These are phyloP conservation scores for Phytophthora brassicae DNA, from an alignment of 352 stramenopile species.

Conservation along the genomic window DNA sequence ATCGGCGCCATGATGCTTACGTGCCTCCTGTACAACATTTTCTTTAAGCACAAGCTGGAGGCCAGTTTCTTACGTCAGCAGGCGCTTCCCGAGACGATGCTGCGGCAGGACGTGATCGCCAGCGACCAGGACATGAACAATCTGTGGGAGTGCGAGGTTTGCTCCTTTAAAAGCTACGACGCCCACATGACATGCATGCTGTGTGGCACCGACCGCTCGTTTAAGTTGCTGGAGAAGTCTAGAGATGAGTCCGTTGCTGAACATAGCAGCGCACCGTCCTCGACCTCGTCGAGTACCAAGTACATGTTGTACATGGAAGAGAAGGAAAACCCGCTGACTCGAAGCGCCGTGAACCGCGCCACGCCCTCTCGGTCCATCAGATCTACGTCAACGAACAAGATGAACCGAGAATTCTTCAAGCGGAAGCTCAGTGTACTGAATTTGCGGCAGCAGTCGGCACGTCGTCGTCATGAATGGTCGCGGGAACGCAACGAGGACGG, in stretches of 20 bases:
- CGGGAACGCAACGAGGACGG: slow-evolving; percentile 74
- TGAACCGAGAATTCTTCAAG: slow-evolving; percentile 71
- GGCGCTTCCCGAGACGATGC: slow-evolving; percentile 78
- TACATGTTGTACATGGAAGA: slow-evolving; percentile 75
- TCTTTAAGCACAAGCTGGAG: slow-evolving; percentile 87
- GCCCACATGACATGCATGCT: slow-evolving; percentile 87
- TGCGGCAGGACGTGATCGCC: slow-evolving; percentile 86
- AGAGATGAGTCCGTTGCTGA: slow-evolving; percentile 42
- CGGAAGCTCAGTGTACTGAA: slow-evolving; percentile 79
- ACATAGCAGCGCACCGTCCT: slow-evolving; percentile 37
- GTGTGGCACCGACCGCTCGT: slow-evolving; percentile 83
- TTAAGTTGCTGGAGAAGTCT: slow-evolving; percentile 67
- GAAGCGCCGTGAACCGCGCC: slow-evolving; percentile 23
- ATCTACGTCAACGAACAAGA: slow-evolving; percentile 40
- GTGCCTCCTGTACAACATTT: slow-evolving; percentile 88
- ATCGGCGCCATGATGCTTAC: slow-evolving; percentile 88
- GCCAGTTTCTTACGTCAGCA: slow-evolving; percentile 70
- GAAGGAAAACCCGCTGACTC: slow-evolving; percentile 52
- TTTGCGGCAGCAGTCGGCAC: slow-evolving; percentile 79
- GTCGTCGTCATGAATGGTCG: slow-evolving; percentile 84
- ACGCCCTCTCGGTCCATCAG: slow-evolving; percentile 12
- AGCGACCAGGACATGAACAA: slow-evolving; percentile 86
- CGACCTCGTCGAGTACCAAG: slow-evolving; percentile 47
- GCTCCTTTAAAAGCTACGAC: slow-evolving; percentile 91
- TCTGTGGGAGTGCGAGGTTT: slow-evolving; percentile 92